Base-by-base conservation (phyloP, 176 grass and related monocot genomes). In the Ampelocalamus luodianensis region DNA sequence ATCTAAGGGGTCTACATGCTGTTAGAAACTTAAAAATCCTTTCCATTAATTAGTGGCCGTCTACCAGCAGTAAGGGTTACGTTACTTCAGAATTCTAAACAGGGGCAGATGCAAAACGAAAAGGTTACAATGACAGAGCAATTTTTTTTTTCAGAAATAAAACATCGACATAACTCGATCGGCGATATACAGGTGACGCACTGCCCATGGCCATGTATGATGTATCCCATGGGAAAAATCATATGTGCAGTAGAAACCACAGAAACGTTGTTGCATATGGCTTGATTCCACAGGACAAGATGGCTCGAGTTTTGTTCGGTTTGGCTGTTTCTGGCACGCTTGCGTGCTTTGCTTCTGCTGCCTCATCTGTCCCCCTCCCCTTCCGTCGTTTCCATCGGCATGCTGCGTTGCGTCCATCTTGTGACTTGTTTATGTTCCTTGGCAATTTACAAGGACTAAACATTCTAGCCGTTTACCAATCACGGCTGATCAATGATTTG, bases 21-120 rank as follows among this genome's bases (percentile, higher is more conserved):
- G 81, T 73, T 84, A 64, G 23, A 88, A 72, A 3, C 65, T 3
- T 58, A 13, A 45, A 17, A 44, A 27, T 64, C 53, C 11, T 55
- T 55, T 62, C 64, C 54, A 5, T 56, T 77, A 51, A 32, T 68
- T 29, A 53, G 65, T 65, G 59, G 26, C 3, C 39, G 38, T 16
- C 17, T 54, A 4, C 50, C 11, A 18, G 77, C 77, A 54, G 82
- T 81, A 60, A 42, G 70, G 77, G 17, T n/a, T 70, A 76, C 70
- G 62, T 40, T 50, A 81, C 87, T 80, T 45, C 61, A 88, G 18
- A n/a, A 18, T 59, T 34, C 32, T 59, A 36, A 71, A 71, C 44
- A 2, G 7, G 18, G 4, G 5, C 4, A 32, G 9, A 38, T 0
- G 36, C 8, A 74, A 0, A 29, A 54, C 36, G 38, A 29, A 88